phyloP scores from a whole-genome alignment of 768 basidiomycete species.

The Sistotremastrum niveocremeum region DNA sequence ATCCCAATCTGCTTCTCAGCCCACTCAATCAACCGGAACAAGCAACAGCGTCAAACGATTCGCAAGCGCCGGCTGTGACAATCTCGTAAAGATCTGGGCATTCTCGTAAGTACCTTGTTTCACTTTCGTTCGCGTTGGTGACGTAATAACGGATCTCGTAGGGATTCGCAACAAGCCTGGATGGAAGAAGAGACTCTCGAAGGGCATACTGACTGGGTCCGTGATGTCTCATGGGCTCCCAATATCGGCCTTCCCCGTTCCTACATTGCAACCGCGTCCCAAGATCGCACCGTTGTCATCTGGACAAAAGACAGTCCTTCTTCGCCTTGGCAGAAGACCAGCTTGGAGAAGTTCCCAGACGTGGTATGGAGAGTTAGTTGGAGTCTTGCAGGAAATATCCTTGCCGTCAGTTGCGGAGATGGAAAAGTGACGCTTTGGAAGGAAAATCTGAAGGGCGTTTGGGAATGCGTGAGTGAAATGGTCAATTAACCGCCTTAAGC shows the following conservation, averaged over 20 bases:
- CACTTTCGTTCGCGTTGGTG: not conserved
- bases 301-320: constrained; percentile 79
- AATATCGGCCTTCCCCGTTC: constrained; percentile 89
- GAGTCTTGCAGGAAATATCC: constrained; percentile 91
- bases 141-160: constrained; percentile 7
- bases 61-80: constrained; percentile 92
- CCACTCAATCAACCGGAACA: constrained; percentile 21
- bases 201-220: constrained; percentile 94
- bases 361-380: constrained; percentile 99
- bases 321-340: constrained; percentile 65
- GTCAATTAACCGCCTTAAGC: constrained; percentile 40
- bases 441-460: constrained; percentile 85
- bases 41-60: constrained; percentile 72
- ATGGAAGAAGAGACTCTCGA: constrained; percentile 80
- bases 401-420: constrained; percentile 95
- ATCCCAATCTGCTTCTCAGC: constrained; percentile 22
- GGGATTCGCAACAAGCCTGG: constrained; percentile 82
- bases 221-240: constrained; percentile 98
- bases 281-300: constrained; percentile 82
- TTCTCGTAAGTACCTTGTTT: constrained; percentile 24
- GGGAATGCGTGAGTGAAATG: constrained; percentile 97
- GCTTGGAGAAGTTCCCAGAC: constrained; percentile 88
- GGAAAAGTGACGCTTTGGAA: constrained; percentile 99
- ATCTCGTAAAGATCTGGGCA: constrained; percentile 87
- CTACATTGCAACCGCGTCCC: constrained; percentile 93